A percentile compares a stretch with the other conserved stretches of the same genome.
Evolutionary conservation across 2,329 filamentous ascomycete genomes (phyloP).

Genomic region (Proliferodiscus dingleyae): DNA sequence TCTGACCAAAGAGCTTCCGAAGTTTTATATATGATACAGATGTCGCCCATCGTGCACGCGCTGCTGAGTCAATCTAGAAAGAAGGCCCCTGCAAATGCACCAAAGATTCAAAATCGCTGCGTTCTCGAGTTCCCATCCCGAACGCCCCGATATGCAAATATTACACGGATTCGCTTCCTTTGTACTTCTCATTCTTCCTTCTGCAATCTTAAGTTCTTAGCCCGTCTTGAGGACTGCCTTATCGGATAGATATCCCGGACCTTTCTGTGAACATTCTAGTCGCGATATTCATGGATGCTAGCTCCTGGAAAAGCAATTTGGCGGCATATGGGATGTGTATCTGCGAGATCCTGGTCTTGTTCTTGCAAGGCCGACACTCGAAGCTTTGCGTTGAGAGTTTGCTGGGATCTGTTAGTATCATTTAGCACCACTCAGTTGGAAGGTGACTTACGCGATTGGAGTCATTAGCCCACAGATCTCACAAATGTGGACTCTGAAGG

Average conservation of each 20-base stretch:
- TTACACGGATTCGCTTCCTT: constrained; percentile 7
- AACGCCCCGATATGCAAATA: constrained; percentile 30
- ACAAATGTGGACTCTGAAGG: constrained; percentile 96
- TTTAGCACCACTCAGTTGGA: constrained; percentile 2
- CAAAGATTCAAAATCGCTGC: constrained; percentile 8
- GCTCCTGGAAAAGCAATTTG: constrained; percentile 96
- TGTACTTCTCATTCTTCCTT: neutral
- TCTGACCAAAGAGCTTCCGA: too few relatives aligned
- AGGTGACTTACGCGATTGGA: constrained; percentile 81
- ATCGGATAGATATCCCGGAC: constrained; percentile 69
- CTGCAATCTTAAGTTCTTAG: constrained; percentile 13
- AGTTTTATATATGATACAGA: too few relatives aligned
- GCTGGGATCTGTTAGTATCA: constrained; percentile 44
- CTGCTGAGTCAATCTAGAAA: too few relatives aligned
- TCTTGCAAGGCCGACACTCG: constrained; percentile 95
- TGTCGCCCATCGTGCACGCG: neutral
- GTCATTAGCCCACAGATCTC: constrained; percentile 99
- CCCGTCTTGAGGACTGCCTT: too few relatives aligned
- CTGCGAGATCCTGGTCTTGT: constrained; percentile 98
- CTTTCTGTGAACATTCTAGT: constrained; percentile 92
- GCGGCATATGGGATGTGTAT: constrained; percentile 97
- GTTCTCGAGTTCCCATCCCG: constrained; percentile 22
- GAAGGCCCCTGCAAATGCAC: constrained; percentile 14
- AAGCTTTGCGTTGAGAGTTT: constrained; percentile 94
- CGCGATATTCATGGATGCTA: constrained; percentile 97